Base-by-base conservation (phyloP, 2,329 filamentous ascomycete genomes). In the Ophiostoma sp. region DNA sequence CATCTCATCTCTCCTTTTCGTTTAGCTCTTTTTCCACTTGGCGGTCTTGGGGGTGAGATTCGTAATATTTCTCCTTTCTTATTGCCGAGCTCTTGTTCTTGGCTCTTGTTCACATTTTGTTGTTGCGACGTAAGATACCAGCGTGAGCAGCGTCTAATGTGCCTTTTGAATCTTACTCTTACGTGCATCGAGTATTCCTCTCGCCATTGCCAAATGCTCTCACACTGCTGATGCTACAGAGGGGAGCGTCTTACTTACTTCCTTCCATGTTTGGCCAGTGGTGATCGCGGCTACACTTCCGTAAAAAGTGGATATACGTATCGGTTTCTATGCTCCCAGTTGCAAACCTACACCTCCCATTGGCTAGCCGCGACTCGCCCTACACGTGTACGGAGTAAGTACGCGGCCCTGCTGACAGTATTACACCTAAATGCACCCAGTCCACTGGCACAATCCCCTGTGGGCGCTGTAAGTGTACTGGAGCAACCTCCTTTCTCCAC, bases 281-380 rank as follows among this genome's bases (percentile, higher is more conserved):
- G 18, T 18, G 9, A 42, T 16, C 38, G 38, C 58, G 58, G 14
- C 5, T n/a, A 36, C 12, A 11, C 14, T 62, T 40, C 36, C 36
- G 36, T n/a, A 55, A 27, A 16, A 42, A 40, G 58, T 41, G 36
- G 58, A 14, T 14, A 41, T 41, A 41, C 36, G 40, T 41, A 27
- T 38, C 8, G 55, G 4, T 45, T 47, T 14, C 42, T 44, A 41
- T 36, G 27, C 27, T 36, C 18, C 38, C 18, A 18, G 40, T 70
- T 55, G 66, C 66, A 68, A 70, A 70, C 27, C 62, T 36, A 8
- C 64, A 36, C 62, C 16, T 70, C 63, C 66, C 38, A 71, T 71
- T 71, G 69, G 70, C 36, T 18, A 3, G n/a, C 27, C 41, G 38
- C 11, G 67, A 64, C 55, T 18, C 38, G 36, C 44, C 40, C 12